Base-by-base conservation (phyloP, 2,329 filamentous ascomycete species). In the Exutisphaerella laricina region DNA sequence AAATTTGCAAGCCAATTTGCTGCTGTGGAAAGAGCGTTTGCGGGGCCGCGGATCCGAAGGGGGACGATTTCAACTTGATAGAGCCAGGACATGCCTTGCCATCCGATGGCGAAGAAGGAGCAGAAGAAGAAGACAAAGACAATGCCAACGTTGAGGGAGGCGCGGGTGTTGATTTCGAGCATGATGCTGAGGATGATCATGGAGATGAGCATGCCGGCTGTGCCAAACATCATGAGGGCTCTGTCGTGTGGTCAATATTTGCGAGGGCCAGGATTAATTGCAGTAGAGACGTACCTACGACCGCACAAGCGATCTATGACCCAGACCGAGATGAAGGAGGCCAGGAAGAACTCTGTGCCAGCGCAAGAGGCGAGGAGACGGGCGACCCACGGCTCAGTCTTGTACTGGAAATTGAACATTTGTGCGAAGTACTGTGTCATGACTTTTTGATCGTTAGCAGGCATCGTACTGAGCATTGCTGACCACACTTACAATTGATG, bases 101-200 rank as follows among this genome's bases (percentile, higher is more conserved):
- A 59, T 8, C 73, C 66, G 22, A 63, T 79, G 29, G 79, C 81
- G 49, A 84, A 84, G 43, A 78, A 80, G 4, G 79, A 78, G 55
- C 84, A 84, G 64, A 83, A 85, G 3, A 78, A 73, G 65, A 84
- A 84, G 8, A 84, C 47, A 43, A 80, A 80, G 4, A 83, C 79
- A 1, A 69, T 67, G 5, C 69, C 68, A 6, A 63, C 69, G 33
- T 70, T 65, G 39, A 69, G 66, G 2, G 68, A 60, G 12, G 55
- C 50, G 4, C 53, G 62, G 17, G 65, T 58, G 12, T 62, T 56
- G 21, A 62, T 49, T 33, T 64, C 68, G 21, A 60, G 48, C 55
- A 62, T 59, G 23, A 68, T 58, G 32, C 69, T 66, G 28, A 60
- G 58, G n/a, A 70, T 55, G 5, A 67, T 67, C 73, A 79, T 78